Conservation (phyloP, 2,329 filamentous ascomycete genomes). For the Ophiosphaerella herpotricha region DNA sequence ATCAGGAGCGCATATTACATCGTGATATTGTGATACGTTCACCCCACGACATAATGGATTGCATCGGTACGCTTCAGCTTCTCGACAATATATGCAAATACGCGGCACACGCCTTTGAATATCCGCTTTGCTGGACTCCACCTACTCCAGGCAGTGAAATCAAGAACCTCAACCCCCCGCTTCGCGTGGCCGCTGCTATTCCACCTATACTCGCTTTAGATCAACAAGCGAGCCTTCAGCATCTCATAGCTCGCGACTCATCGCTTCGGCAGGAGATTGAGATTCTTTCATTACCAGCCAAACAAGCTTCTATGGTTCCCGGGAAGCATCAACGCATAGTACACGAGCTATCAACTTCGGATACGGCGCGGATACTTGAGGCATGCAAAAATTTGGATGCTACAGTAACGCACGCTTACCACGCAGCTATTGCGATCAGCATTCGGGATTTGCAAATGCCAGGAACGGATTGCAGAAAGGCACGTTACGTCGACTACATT, state of each 20-base stretch:
- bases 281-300: constrained; percentile 8
- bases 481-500: too few relatives aligned
- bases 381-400: too few relatives aligned
- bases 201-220: constrained; percentile 2
- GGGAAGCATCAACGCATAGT: too few relatives aligned
- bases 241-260: constrained; percentile 5
- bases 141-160: constrained; percentile 29
- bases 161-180: constrained; percentile 24
- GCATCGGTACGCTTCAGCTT: constrained; percentile 46
- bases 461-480: too few relatives aligned
- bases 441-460: too few relatives aligned
- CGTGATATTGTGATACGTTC: constrained; percentile 46
- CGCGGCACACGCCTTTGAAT: constrained; percentile 23
- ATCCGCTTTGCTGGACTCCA: constrained; percentile 9
- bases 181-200: constrained; percentile 12
- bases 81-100: constrained; percentile 37
- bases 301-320: background rate
- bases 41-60: constrained; percentile 50
- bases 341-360: too few relatives aligned
- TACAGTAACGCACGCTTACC: too few relatives aligned
- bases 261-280: constrained; percentile 1
- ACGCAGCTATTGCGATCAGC: too few relatives aligned
- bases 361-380: too few relatives aligned
- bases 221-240: constrained; percentile 2
- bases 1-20: constrained; percentile 6